Percentiles rank a stretch among this genome's conserved stretches.
Evolutionary conservation across 2,329 filamentous ascomycete species (phyloP).

Genomic region (Emmonsia crescens): DNA sequence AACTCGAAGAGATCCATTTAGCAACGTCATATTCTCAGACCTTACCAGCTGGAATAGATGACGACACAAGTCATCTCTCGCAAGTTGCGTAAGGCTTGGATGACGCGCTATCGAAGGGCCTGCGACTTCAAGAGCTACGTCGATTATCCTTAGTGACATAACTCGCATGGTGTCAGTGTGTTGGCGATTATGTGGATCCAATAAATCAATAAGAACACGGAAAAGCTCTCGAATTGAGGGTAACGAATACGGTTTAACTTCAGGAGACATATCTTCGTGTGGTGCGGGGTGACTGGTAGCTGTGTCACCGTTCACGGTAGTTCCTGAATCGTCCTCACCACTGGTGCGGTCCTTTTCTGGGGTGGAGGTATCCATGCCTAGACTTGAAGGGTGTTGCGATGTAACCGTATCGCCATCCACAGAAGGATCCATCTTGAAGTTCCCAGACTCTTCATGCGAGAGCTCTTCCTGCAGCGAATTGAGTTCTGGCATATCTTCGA

Average conservation of each 20-base stretch:
- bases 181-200: slow-evolving; percentile 85
- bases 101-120: slow-evolving; percentile 91
- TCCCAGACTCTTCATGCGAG: slow-evolving; percentile 55
- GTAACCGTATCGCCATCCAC: slow-evolving; percentile 54
- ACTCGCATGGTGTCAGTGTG: slow-evolving; percentile 93
- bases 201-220: slow-evolving; percentile 79
- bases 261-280: slow-evolving; percentile 38
- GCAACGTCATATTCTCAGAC: slow-evolving; percentile 89
- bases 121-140: slow-evolving; percentile 91
- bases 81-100: slow-evolving; percentile 73
- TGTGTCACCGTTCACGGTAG: slow-evolving; percentile 22
- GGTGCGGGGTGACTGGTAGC: slow-evolving; percentile 24
- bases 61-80: slow-evolving; percentile 85
- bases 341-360: slow-evolving; percentile 24
- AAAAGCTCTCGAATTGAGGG: slow-evolving; percentile 93
- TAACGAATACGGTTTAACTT: slow-evolving; percentile 79
- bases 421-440: slow-evolving; percentile 73
- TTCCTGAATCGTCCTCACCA: slow-evolving; percentile 25
- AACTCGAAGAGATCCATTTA: slow-evolving; percentile 86
- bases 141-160: slow-evolving; percentile 93
- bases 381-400: slow-evolving; percentile 37
- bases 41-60: slow-evolving; percentile 93
- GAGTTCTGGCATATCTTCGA: slow-evolving; percentile 58
- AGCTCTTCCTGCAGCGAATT: slow-evolving; percentile 53
- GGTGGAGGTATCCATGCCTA: slow-evolving; percentile 28